Evolutionary conservation across 2,329 filamentous ascomycete species (phyloP).

Genomic region (Colletotrichum higginsianum): DNA sequence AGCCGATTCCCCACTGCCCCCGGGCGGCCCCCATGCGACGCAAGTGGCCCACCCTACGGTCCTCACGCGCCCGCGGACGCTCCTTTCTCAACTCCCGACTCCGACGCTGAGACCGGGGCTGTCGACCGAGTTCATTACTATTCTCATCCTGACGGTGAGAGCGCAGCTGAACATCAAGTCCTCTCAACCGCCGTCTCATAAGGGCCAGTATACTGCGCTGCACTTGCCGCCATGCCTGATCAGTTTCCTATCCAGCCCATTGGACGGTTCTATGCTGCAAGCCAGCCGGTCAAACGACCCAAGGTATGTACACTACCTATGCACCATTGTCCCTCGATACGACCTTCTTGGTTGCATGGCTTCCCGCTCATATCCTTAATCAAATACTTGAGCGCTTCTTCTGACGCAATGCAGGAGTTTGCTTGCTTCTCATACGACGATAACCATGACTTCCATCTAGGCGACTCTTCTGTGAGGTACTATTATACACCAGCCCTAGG

Average conservation of each 20-base stretch:
- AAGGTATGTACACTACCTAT: constrained; percentile 64
- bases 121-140: constrained; percentile 2
- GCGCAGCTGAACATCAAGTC: background rate
- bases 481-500: constrained; percentile 85
- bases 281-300: constrained; percentile 81
- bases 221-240: constrained; percentile 20
- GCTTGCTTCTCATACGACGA: constrained; percentile 95
- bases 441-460: constrained; percentile 81
- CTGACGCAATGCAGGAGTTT: constrained; percentile 75
- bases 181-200: background rate
- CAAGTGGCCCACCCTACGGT: constrained; percentile 10
- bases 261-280: constrained; percentile 76
- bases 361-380: background rate
- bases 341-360: background rate
- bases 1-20: constrained; percentile 29
- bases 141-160: background rate
- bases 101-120: constrained; percentile 36
- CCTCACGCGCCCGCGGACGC: constrained; percentile 27
- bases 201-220: background rate
- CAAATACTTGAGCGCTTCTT: background rate
- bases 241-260: constrained; percentile 79
- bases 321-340: background rate
- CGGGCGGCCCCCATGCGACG: constrained; percentile 19
- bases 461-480: constrained; percentile 86
- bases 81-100: constrained; percentile 29